Percentiles rank a stretch among this genome's conserved stretches.
phyloP scores from a whole-genome alignment of 2,329 filamentous ascomycete species.

The Pseudogymnoascus verrucosus region DNA sequence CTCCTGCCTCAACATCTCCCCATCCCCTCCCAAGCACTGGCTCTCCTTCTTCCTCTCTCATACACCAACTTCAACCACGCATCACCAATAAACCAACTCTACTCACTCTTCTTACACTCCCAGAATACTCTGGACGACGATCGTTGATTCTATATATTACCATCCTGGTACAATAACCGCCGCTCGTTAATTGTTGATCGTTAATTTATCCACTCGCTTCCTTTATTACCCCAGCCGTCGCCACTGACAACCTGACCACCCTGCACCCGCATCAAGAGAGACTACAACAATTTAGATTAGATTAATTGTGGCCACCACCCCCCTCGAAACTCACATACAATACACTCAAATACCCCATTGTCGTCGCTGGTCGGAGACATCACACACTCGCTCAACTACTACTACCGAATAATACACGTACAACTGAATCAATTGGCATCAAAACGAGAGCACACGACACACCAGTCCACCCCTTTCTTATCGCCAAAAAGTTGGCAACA shows the following conservation, averaged over 20 bases:
- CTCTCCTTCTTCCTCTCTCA: neutral
- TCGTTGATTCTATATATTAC: conserved; percentile 1
- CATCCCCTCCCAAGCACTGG: neutral
- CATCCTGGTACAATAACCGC: neutral
- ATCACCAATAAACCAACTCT: neutral
- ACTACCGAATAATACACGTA: neutral
- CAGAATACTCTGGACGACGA: neutral
- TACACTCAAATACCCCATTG: neutral
- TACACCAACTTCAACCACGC: neutral
- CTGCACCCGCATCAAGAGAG: neutral
- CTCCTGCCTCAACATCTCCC: neutral
- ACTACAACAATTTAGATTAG: neutral
- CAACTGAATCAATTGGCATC: neutral
- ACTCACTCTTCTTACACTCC: neutral
- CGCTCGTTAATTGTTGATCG: neutral
- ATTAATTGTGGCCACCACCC: neutral
- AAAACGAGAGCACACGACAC: neutral
- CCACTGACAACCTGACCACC: neutral
- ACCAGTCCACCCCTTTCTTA: neutral
- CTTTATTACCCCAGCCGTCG: conserved; percentile 1
- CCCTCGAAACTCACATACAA: neutral
- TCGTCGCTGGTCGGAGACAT: neutral
- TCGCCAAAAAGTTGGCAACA: neutral
- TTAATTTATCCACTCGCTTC: neutral
- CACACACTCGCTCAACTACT: neutral